These are phyloP conservation scores for Pulveroboletus sp. DNA, from an alignment of 768 basidiomycete species.

Conservation along the genomic window DNA sequence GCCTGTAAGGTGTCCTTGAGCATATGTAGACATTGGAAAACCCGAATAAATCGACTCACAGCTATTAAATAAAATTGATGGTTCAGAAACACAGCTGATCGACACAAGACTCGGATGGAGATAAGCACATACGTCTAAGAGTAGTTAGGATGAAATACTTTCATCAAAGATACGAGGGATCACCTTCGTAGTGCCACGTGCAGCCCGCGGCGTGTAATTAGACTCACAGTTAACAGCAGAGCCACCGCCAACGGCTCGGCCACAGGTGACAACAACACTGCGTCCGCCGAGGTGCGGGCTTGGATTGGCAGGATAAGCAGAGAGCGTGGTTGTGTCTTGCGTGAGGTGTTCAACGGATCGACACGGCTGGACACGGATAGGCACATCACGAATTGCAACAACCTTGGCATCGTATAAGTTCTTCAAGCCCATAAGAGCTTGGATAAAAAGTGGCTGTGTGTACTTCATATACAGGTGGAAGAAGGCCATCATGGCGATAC, in stretches of 20 bases:
- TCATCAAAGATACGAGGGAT: too few species aligned
- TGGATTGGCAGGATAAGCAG: slow-evolving; percentile 37
- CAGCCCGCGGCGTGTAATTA: not conserved
- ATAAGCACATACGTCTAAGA: too few species aligned
- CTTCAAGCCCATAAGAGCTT: slow-evolving; percentile 94
- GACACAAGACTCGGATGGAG: too few species aligned
- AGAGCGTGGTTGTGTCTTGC: slow-evolving; percentile 40
- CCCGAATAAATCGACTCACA: too few species aligned
- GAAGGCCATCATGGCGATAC: slow-evolving; percentile 85
- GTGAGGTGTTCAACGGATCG: slow-evolving; percentile 44
- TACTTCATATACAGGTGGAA: slow-evolving; percentile 94
- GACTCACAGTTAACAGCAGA: slow-evolving; percentile 57
- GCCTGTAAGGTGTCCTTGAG: too few species aligned
- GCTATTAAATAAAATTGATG: too few species aligned
- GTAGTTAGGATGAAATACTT: too few species aligned
- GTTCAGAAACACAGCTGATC: too few species aligned
- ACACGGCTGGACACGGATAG: slow-evolving; percentile 52
- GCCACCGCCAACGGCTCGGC: slow-evolving; percentile 59
- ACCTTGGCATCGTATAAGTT: slow-evolving; percentile 82
- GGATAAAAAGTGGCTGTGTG: slow-evolving; percentile 96
- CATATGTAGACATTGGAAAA: too few species aligned
- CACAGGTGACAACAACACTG: slow-evolving; percentile 40
- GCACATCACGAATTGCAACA: slow-evolving; percentile 68
- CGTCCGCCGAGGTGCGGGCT: slow-evolving; percentile 48
- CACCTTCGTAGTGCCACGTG: too few species aligned